Conservation (phyloP, 2,329 filamentous ascomycete genomes). For the Beauveria sp. region DNA sequence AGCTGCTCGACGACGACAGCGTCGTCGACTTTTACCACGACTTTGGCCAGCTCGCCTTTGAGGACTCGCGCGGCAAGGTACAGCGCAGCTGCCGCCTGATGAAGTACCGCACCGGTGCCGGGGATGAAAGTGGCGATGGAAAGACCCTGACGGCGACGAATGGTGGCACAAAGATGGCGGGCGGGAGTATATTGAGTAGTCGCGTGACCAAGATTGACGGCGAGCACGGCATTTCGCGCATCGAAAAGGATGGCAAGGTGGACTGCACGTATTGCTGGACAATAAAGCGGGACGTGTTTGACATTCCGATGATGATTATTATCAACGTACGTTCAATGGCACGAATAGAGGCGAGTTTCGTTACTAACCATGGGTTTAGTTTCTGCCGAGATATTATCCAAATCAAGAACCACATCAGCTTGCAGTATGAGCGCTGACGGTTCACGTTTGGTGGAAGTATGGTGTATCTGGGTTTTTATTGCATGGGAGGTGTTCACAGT, state of each 20-base stretch:
- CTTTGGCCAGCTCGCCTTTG: conserved; percentile 86
- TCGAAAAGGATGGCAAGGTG: conserved; percentile 83
- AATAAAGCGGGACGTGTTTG: conserved; percentile 92
- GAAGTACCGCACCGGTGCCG: conserved; percentile 76
- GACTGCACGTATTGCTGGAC: conserved; percentile 97
- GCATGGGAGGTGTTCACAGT: conserved; percentile 18
- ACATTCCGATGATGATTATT: conserved; percentile 97
- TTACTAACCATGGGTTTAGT: conserved; percentile 29
- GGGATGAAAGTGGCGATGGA: conserved; percentile 43
- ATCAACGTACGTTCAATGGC: conserved; percentile 71
- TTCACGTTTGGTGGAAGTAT: too few species aligned
- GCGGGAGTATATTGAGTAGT: conserved; percentile 45
- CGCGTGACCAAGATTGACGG: conserved; percentile 58
- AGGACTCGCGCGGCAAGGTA: conserved; percentile 78
- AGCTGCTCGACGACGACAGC: conserved; percentile 87
- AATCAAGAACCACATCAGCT: conserved; percentile 49
- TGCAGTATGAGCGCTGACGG: conserved; percentile 35
- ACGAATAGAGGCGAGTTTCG: neutral
- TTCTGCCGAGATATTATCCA: conserved; percentile 52
- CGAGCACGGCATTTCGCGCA: conserved; percentile 71
- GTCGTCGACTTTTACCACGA: conserved; percentile 95
- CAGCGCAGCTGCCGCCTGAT: conserved; percentile 78
- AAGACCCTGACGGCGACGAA: conserved; percentile 37
- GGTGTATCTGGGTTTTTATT: conserved; percentile 1
- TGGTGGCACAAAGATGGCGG: conserved; percentile 34